phyloP scores from a whole-genome alignment of 192 early-diverging fungal genomes.

The Umbelopsis isabellina region DNA sequence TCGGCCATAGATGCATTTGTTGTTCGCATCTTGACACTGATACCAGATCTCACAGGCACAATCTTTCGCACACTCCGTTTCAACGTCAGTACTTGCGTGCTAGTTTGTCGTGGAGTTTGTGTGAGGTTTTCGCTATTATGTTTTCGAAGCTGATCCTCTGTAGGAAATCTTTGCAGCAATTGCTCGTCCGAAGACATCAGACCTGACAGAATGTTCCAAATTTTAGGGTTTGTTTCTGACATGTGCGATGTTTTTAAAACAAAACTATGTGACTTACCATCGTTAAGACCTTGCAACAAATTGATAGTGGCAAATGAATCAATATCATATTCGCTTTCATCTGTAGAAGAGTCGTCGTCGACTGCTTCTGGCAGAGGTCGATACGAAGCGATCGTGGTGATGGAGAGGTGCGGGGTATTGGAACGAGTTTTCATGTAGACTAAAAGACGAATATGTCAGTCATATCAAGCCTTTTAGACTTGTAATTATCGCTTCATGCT shows the following conservation, averaged over 20 bases:
- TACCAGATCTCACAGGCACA: conserved; percentile 52
- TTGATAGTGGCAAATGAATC: conserved; percentile 59
- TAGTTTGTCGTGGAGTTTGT: background rate
- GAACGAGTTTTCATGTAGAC: conserved; percentile 46
- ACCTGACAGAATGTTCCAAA: background rate
- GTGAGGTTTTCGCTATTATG: background rate
- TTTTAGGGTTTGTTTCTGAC: too few relatives aligned
- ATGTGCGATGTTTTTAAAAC: too few relatives aligned
- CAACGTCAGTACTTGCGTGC: conserved; percentile 23
- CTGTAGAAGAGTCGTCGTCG: conserved; percentile 20
- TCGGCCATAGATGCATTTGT: conserved; percentile 60
- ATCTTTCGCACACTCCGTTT: conserved; percentile 45
- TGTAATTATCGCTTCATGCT: background rate
- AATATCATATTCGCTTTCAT: conserved; percentile 49
- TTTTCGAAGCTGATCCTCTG: conserved; percentile 2
- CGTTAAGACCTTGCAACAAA: conserved; percentile 51
- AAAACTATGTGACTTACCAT: conserved; percentile 41
- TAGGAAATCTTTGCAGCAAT: background rate
- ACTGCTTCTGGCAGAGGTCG: conserved; percentile 33
- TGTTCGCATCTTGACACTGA: conserved; percentile 63
- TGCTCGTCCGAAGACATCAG: background rate
- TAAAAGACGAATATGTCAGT: background rate
- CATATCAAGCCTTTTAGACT: background rate
- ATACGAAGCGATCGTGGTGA: conserved; percentile 40
- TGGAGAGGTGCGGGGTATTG: conserved; percentile 42